Base-by-base conservation (phyloP, 225 moss, liverwort and hornwort genomes). In the Pseudisothecium myosuroides region DNA sequence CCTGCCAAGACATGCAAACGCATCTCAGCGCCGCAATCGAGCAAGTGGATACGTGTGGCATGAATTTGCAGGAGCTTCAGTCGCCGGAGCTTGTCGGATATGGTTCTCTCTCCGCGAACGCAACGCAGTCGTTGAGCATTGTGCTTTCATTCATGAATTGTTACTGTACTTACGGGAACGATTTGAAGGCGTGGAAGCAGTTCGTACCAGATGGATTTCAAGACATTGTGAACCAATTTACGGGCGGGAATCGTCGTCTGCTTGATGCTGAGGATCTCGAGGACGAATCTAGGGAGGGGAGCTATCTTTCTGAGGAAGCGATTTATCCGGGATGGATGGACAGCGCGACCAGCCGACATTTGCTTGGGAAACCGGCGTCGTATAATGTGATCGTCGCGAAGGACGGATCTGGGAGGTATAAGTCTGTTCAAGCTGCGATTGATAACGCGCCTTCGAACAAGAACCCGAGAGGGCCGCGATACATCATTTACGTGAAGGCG, bases 401-500 rank as follows among this genome's bases (percentile, higher is more conserved):
- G 62, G 96, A 96, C 58, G 94, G 93, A 16, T 89, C 92, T 11
- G 94, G 93, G 3, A 92, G 66, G 31, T 96, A 90, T 52, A 85
- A 4, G n/a, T 83, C 75, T 1, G 91, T 98, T 3, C 93, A 93
- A 59, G 92, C 88, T 4, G 98, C 96, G 4, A 90, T 98, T 21
- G 88, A 93, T 39, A 83, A 43, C 0, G 94, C 95, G 26, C 96
- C 96, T 0, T 86, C 74, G 13, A 81, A 68, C 32, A 79, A 89
- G 3, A 59, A 78, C 23, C 66, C 75, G 17, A 28, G 36, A 12
- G 90, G 52, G 1, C 87, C 72, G 64, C 80, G 96, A 20, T 98
- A 93, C 15, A 72, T 93, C 7, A 93, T 98, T 43, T 95, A 92
- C 74, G 95, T 96, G 28, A 96, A 96, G 87, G 91, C 87, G 34